Conservation (phyloP, 116 monocot species). For the Cymodocea nodosa region DNA sequence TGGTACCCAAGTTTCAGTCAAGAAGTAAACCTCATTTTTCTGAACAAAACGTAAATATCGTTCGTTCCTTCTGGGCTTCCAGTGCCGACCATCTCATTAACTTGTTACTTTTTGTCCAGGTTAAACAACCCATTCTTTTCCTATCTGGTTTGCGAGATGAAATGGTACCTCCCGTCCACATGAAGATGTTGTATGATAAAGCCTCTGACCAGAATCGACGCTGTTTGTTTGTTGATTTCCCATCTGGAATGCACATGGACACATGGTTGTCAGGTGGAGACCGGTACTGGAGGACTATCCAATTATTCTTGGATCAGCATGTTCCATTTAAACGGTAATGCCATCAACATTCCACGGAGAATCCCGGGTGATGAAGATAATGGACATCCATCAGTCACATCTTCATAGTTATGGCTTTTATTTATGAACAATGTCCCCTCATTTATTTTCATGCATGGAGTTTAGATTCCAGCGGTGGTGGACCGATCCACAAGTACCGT, state of each 20-base stretch:
- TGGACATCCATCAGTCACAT: neutral
- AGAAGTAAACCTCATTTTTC: too few species aligned
- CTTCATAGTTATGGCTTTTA: neutral
- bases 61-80: neutral
- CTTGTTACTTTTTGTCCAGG: slow-evolving; percentile 21
- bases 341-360: neutral
- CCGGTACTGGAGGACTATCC: slow-evolving; percentile 73
- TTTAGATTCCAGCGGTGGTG: too few species aligned
- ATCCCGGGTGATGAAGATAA: neutral
- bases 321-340: slow-evolving; percentile 9
- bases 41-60: neutral
- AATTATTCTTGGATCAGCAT: slow-evolving; percentile 52
- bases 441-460: too few species aligned
- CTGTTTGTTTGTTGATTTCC: slow-evolving; percentile 65
- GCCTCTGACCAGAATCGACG: slow-evolving; percentile 24
- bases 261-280: slow-evolving; percentile 78
- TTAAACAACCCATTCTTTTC: slow-evolving; percentile 76
- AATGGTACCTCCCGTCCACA: slow-evolving; percentile 79
- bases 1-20: too few species aligned
- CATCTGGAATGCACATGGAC: slow-evolving; percentile 89
- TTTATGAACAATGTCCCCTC: too few species aligned
- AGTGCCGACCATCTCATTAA: neutral
- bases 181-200: slow-evolving; percentile 50
- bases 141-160: slow-evolving; percentile 87
- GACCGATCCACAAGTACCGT: too few species aligned